A percentile compares a stretch with the other conserved stretches of the same genome.
These are phyloP conservation scores for Neofusicoccum kwambonambiense DNA, from an alignment of 2,329 filamentous ascomycete species.

Conservation along the genomic window DNA sequence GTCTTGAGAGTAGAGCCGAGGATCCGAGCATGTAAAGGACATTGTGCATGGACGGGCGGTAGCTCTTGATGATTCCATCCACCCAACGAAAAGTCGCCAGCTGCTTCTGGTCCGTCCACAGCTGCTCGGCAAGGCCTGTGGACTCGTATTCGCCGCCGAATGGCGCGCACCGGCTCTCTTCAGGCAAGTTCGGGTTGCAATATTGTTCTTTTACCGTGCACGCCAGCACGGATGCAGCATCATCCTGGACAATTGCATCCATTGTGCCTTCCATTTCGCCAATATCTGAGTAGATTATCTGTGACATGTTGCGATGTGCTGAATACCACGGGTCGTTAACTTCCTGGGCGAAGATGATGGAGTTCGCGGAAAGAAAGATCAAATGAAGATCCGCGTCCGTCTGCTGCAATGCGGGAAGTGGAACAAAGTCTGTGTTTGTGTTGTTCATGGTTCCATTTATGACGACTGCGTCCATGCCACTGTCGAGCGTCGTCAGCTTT, in stretches of 20 bases:
- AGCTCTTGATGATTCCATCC: neutral
- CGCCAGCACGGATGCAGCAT: conserved; percentile 12
- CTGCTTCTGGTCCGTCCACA: neutral
- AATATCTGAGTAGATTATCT: neutral
- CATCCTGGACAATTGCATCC: neutral
- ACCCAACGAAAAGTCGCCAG: neutral
- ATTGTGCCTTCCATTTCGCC: too few relatives aligned
- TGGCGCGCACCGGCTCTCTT: neutral
- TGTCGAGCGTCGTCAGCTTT: neutral
- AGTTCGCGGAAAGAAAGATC: conserved; percentile 30
- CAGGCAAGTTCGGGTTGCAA: conserved; percentile 19
- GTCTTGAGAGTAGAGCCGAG: conserved; percentile 6
- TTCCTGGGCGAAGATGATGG: conserved; percentile 26
- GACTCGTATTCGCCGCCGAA: neutral
- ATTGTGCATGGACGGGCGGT: neutral
- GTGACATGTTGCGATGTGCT: conserved; percentile 21
- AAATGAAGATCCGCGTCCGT: conserved; percentile 32
- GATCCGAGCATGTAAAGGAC: neutral
- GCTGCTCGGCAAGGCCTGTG: too few relatives aligned
- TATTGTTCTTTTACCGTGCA: conserved; percentile 12
- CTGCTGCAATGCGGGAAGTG: conserved; percentile 29
- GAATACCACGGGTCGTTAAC: conserved; percentile 33
- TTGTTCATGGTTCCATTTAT: neutral
- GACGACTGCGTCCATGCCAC: neutral
- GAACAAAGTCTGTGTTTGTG: conserved; percentile 6